phyloP scores from a whole-genome alignment of 176 grass and related monocot species.

The Oryza australiensis region DNA sequence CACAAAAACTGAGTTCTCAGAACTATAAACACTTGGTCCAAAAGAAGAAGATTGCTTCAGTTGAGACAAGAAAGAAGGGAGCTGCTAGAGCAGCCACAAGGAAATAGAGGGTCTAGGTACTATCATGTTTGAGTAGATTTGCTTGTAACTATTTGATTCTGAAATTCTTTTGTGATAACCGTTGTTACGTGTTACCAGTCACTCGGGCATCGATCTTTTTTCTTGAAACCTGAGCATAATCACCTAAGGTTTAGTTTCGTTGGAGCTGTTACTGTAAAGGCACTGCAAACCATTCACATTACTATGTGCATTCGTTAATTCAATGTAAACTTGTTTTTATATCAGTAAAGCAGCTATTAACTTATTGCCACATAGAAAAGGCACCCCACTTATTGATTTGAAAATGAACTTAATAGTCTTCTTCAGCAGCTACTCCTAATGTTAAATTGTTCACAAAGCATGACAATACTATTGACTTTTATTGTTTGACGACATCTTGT shows the following conservation, averaged over 20 bases:
- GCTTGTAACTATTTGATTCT: slow-evolving; percentile 3
- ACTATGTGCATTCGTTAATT: not conserved
- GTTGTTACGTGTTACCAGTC: slow-evolving; percentile 12
- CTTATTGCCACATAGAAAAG: not conserved
- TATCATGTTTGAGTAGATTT: not conserved
- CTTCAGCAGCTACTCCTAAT: slow-evolving; percentile 1
- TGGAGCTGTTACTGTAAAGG: not conserved
- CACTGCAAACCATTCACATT: not conserved
- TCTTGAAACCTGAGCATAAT: not conserved
- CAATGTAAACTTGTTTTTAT: not conserved
- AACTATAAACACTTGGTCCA: slow-evolving; percentile 32
- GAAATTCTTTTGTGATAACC: slow-evolving; percentile 26
- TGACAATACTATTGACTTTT: not conserved
- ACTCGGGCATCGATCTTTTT: not conserved
- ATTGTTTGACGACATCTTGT: not conserved
- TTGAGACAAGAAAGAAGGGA: slow-evolving; percentile 30
- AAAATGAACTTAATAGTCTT: slow-evolving; percentile 14
- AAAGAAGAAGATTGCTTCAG: slow-evolving; percentile 35
- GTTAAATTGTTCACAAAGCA: not conserved
- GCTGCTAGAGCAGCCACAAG: slow-evolving; percentile 2
- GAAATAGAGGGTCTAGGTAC: slow-evolving; percentile 43
- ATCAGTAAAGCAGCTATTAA: not conserved
- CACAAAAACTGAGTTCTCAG: slow-evolving; percentile 35
- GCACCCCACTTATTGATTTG: not conserved
- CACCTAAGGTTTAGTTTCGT: not conserved